Base-by-base conservation (phyloP, 495 filamentous ascomycete species). In the Penicillium desertorum region DNA sequence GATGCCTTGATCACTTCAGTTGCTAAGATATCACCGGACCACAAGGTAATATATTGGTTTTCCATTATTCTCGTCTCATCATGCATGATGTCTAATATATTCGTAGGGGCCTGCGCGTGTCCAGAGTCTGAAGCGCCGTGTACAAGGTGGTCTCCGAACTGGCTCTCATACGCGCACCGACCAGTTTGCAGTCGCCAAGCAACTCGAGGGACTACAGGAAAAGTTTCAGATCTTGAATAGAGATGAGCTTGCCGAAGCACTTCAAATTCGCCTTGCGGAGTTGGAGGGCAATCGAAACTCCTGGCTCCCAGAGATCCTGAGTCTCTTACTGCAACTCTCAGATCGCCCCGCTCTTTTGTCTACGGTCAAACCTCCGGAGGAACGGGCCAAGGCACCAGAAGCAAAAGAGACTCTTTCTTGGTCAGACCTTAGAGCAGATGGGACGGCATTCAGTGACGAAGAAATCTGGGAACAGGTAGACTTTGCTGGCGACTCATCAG, bases 161-260 rank as follows among this genome's bases (percentile, higher is more conserved):
- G 78, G 87, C 51, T 79, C 74, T 36, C 87, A 88, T 75, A 77
- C 76, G 20, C 85, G 91, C 34, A 90, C 86, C 0, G 94, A 97
- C 73, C 93, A 95, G 63, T 98, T 97, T 67, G 90, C 90, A 30
- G 85, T 96, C 12, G 72, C 83, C 23, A 80, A 81, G 17, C 85
- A 82, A 34, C 79, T 96, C 5, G 82, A 87, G 22, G 94, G 94
- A 3, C 78, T 96, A 17, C 88, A 91, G 59, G 94, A 98, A 71
- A 93, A 93, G 62, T 96, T 96, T 68, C 81, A 83, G 39, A 79
- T 97, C 46, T 76, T 88, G 30, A 86, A 88, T 69, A 81, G 85
- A 56, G 92, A 96, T 67, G 82, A 85, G 16, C 71, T 96, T 25
- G 91, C 90, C n/a, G 85, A 91, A 59, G 90, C 88, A 8, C 78